Percentiles rank a stretch among this genome's conserved stretches.
Evolutionary conservation across 768 basidiomycete genomes (phyloP).

Genomic region (Steccherinum ochraceum): DNA sequence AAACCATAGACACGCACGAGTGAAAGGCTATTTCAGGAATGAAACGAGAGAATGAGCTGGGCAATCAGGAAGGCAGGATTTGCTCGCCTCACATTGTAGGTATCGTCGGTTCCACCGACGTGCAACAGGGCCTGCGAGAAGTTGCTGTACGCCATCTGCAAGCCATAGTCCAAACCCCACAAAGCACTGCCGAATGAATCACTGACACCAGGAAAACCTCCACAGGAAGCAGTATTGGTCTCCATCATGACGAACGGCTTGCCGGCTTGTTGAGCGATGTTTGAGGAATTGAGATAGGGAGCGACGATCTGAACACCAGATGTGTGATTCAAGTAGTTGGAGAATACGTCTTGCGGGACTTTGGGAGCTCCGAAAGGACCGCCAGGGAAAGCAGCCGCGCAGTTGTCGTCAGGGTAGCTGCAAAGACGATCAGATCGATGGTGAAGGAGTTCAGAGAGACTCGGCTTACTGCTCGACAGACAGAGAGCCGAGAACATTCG

Average conservation of each 20-base stretch:
- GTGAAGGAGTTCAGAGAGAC: conserved; percentile 4
- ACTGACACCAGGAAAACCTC: conserved; percentile 46
- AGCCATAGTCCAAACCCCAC: conserved; percentile 44
- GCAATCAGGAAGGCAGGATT: conserved; percentile 1
- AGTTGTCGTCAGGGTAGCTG: conserved; percentile 34
- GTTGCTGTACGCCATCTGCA: conserved; percentile 43
- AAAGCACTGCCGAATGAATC: conserved; percentile 44
- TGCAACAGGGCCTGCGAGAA: conserved; percentile 43
- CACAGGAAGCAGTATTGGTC: conserved; percentile 48
- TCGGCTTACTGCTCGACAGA: conserved; percentile 32
- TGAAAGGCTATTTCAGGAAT: conserved; percentile 36
- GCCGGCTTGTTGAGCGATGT: conserved; percentile 23
- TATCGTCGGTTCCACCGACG: conserved; percentile 40
- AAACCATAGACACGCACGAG: conserved; percentile 24
- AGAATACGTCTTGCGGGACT: conserved; percentile 33
- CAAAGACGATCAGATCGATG: not conserved
- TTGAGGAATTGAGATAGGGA: conserved; percentile 31
- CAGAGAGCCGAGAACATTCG: conserved; percentile 29
- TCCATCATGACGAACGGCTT: conserved; percentile 48
- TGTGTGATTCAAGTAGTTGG: conserved; percentile 39
- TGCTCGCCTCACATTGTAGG: conserved; percentile 53
- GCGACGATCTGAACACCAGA: conserved; percentile 26
- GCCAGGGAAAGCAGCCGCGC: conserved; percentile 20
- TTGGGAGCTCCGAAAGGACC: conserved; percentile 18
- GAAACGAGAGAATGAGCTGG: not conserved